These are phyloP conservation scores for Cryptosporidium xiaoi DNA, from an alignment of 169 alveolate genomes.

Conservation along the genomic window DNA sequence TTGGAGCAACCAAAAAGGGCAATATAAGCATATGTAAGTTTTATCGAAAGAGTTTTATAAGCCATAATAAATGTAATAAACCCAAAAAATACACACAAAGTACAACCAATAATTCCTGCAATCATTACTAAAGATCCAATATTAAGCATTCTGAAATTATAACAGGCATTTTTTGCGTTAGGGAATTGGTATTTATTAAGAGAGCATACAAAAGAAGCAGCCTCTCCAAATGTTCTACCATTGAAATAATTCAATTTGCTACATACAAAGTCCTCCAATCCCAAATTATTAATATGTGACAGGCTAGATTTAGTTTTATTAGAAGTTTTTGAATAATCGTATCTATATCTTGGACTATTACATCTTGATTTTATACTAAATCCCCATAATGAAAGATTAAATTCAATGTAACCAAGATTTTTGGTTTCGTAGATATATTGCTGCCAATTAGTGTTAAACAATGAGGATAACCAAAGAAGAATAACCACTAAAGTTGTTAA, in stretches of 20 bases:
- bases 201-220: conserved; percentile 38
- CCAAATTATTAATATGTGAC: not conserved
- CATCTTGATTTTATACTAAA: conserved; percentile 51
- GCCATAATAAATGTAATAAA: conserved; percentile 30
- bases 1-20: conserved; percentile 62
- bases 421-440: conserved; percentile 49
- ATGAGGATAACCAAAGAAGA: conserved; percentile 40
- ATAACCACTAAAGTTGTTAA: conserved; percentile 20
- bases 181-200: conserved; percentile 56
- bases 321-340: not conserved
- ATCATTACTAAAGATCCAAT: conserved; percentile 70
- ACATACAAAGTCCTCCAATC: conserved; percentile 48
- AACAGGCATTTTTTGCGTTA: conserved; percentile 58
- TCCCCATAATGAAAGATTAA: conserved; percentile 55
- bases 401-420: conserved; percentile 36
- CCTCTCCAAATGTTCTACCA: conserved; percentile 52
- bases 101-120: conserved; percentile 58
- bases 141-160: conserved; percentile 63
- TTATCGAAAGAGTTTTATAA: conserved; percentile 7
- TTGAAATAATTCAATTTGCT: conserved; percentile 35
- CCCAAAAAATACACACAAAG: conserved; percentile 60
- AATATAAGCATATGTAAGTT: conserved; percentile 66
- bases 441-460: conserved; percentile 58
- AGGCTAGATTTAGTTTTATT: not conserved
- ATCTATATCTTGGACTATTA: not conserved